Evolutionary conservation across 2,329 filamentous ascomycete species (phyloP), one percentile per base, ranked within the genome.

Genomic region (Hypomyces perniciosus): DNA sequence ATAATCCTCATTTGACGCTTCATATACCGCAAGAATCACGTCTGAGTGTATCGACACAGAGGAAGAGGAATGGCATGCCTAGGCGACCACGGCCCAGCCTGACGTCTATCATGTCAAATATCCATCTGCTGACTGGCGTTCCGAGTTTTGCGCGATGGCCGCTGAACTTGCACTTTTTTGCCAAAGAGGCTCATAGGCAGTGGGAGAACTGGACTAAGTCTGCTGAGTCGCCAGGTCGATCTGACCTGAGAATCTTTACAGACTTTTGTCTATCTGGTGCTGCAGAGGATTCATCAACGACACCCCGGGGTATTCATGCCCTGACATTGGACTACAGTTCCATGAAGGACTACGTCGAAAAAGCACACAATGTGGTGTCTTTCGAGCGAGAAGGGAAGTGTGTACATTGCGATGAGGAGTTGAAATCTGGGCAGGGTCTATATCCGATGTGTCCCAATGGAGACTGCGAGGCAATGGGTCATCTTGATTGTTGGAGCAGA

Each of bases 81-180:
- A 78, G 72, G 42, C 74, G 81, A 30, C 83, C 85, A 6, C 67
- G 71, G 2, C 73, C 77, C 30, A 85, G 77, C 12, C 65, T 96
- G 41, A 77, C 72, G 27, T 86, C 86, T 4, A 77, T 89, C 37
- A 66, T 97, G 29, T 84, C 85, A 3, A 93, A 95, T 60, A 68
- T 97, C 28, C 88, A 96, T 64, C 73, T 93, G 3, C 75, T 99
- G 1, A 76, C 95, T 1, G 79, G 86, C 1, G 87, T 90, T 2
- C 78, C 81, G 2, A 93, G 88, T 65, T 97, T 97, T 64, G 72
- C 75, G 12, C 75, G 83, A 42, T 96, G 90, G 92, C 92, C 92
- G 20, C 73, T 99, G 48, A 80, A 80, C 48, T 65, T 96, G 43
- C 84, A 87, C 27, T 92, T 97, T 67, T 92, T 96, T 58, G 75